Base-by-base conservation (phyloP, 306 rosid species). In the Malus sylvestris region DNA sequence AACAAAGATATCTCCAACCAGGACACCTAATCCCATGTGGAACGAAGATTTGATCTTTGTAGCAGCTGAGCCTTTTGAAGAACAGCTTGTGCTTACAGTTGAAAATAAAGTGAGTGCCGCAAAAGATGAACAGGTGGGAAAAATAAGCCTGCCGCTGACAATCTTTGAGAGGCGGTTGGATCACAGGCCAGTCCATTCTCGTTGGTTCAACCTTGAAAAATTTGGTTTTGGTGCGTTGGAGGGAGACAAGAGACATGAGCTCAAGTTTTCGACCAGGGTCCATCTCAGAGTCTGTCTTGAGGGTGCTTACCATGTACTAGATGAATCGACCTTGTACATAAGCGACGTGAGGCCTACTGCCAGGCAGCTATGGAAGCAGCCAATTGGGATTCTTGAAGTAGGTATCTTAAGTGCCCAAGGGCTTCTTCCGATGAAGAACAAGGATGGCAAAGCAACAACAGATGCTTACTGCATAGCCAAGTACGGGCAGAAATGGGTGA, bases 31-130 rank as follows among this genome's bases (percentile, higher is more conserved):
- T 40, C 96, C 96, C 0, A 68, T 80, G 22, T 92, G 97, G 97
- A 92, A 92, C 15, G 96, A 92, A 78, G 96, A 90, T 71, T 78
- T 92, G 45, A 77, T 92, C 55, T 92, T 92, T 38, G 97, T 90
- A n/a, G 92, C 84, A 25, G 97, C 97, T 1, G 97, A 92, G n/a
- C 97, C 96, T 0, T 92, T 92, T 23, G 97, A 92, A 68, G 97
- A 92, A 38, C 82, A 83, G 33, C 85, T 92, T n/a, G 83, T 75
- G 8, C 67, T 92, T 8, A 84, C 92, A 1, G 79, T 92, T 25
- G 96, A 90, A 58, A 88, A 90, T 73, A 85, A 84, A 79, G 78
- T 86, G 2, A 67, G 85, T 19, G 59, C 89, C 0, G 85, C 82
- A 4, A 92, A 88, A 73, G 97, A 92, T 19, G 96, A 87, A 55